A percentile compares a stretch with the other conserved stretches of the same genome.
phyloP scores from a whole-genome alignment of 2,329 filamentous ascomycete species.

The Diaporthe velutina region DNA sequence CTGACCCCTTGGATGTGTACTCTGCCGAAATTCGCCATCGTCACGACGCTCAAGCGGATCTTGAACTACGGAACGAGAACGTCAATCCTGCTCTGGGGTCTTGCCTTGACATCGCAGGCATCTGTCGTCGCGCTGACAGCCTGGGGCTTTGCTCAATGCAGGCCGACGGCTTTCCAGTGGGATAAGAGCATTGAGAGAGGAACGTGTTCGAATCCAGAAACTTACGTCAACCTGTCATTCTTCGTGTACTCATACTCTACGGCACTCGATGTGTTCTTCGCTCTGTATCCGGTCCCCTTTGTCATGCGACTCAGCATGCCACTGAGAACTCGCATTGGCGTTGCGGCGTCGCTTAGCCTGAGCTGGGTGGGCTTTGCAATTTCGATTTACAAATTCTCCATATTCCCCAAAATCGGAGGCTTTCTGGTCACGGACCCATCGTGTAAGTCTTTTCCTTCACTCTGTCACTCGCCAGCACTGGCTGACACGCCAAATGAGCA shows the following conservation, averaged over 20 bases:
- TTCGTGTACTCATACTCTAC: conserved; percentile 49
- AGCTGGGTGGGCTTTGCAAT: conserved; percentile 46
- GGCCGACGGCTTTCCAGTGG: conserved; percentile 46
- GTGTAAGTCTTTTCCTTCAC: conserved; percentile 44
- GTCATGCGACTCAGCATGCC: conserved; percentile 50
- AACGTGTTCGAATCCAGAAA: conserved; percentile 42
- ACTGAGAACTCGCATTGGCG: conserved; percentile 44
- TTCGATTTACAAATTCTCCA: conserved; percentile 47
- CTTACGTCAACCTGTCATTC: conserved; percentile 46
- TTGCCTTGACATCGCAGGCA: conserved; percentile 49
- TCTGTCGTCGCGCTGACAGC: conserved; percentile 47
- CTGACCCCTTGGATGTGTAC: conserved; percentile 51
- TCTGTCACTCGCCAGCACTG: conserved; percentile 42
- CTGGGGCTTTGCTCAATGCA: conserved; percentile 50
- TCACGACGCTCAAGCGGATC: conserved; percentile 49
- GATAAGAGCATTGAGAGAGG: conserved; percentile 44
- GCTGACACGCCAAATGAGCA: conserved; percentile 35
- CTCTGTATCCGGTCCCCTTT: conserved; percentile 48
- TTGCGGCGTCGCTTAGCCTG: conserved; percentile 45
- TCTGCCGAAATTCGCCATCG: conserved; percentile 51
- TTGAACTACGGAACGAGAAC: conserved; percentile 48
- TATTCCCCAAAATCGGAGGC: conserved; percentile 44
- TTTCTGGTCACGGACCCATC: conserved; percentile 46
- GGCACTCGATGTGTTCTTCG: conserved; percentile 49
- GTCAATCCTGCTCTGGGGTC: conserved; percentile 47